Evolutionary conservation across 345 rosid species (phyloP).

Genomic region (Brassica nigra): DNA sequence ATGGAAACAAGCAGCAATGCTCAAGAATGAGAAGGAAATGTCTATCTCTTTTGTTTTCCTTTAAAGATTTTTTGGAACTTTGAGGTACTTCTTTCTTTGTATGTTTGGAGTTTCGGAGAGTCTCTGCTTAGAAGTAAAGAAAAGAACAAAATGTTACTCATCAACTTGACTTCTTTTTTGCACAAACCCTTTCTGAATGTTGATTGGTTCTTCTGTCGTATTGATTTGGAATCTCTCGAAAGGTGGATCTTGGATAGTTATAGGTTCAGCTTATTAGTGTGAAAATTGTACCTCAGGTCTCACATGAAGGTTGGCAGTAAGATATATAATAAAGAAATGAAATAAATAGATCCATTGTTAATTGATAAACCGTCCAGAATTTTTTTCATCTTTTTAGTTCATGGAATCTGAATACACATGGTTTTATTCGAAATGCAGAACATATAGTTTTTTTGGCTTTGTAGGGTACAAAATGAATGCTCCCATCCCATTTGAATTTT

Average conservation of each 20-base stretch:
- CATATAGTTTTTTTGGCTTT: too few relatives aligned
- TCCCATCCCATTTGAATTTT: too few relatives aligned
- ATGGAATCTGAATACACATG: too few relatives aligned
- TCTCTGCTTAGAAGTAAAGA: background rate
- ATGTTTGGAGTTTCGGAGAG: background rate
- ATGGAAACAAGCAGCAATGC: constrained; percentile 62
- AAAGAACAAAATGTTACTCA: background rate
- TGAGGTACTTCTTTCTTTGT: background rate
- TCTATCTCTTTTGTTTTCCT: background rate
- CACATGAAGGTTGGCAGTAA: background rate
- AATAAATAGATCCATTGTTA: background rate
- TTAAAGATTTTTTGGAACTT: background rate
- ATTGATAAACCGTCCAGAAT: too few relatives aligned
- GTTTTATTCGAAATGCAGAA: too few relatives aligned
- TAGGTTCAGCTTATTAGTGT: background rate
- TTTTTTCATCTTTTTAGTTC: too few relatives aligned
- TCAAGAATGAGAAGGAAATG: background rate
- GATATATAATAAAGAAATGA: background rate
- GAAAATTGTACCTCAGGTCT: background rate
- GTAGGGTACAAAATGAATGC: too few relatives aligned
- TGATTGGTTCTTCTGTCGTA: background rate
- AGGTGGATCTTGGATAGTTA: background rate
- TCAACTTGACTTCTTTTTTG: background rate
- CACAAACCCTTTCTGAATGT: background rate
- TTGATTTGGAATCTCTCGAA: background rate